Evolutionary conservation across 2,329 filamentous ascomycete species (phyloP).

Genomic region (Orbilia brochopaga): DNA sequence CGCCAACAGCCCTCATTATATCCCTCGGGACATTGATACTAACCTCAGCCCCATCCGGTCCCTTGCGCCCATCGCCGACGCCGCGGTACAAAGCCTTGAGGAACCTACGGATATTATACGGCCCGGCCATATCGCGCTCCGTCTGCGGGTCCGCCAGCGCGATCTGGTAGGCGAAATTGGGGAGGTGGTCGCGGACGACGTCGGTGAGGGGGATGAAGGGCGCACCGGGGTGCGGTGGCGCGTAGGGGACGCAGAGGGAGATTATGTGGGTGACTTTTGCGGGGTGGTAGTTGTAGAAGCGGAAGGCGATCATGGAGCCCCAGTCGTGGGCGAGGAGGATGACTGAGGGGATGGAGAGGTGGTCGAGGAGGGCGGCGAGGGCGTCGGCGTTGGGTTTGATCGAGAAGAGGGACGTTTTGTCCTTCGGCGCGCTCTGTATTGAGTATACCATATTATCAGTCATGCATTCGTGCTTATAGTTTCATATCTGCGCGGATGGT

Average conservation of each 20-base stretch:
- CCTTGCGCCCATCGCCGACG: slow-evolving; percentile 62
- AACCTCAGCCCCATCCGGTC: slow-evolving; percentile 63
- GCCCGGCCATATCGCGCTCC: slow-evolving; percentile 65
- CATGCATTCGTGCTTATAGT: slow-evolving; percentile 55
- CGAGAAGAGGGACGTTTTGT: slow-evolving; percentile 69
- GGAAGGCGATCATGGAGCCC: slow-evolving; percentile 78
- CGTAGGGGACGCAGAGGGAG: slow-evolving; percentile 78
- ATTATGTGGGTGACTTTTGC: slow-evolving; percentile 76
- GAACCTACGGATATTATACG: slow-evolving; percentile 71
- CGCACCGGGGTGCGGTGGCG: slow-evolving; percentile 61
- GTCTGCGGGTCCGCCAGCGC: slow-evolving; percentile 75
- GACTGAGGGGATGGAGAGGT: slow-evolving; percentile 66
- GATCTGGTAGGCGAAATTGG: slow-evolving; percentile 70
- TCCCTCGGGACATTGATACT: slow-evolving; percentile 68
- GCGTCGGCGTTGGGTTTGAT: slow-evolving; percentile 76
- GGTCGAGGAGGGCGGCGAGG: slow-evolving; percentile 72
- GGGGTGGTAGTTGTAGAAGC: slow-evolving; percentile 75
- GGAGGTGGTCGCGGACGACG: slow-evolving; percentile 50
- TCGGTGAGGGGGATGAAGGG: slow-evolving; percentile 63
- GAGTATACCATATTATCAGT: neutral
- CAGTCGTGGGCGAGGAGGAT: slow-evolving; percentile 93
- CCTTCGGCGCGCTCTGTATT: slow-evolving; percentile 66
- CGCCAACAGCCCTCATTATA: slow-evolving; percentile 68
- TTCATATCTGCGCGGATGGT: neutral
- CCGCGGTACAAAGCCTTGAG: slow-evolving; percentile 75